Conservation (phyloP, 257 asterid genomes). For the Anisodus tanguticus region DNA sequence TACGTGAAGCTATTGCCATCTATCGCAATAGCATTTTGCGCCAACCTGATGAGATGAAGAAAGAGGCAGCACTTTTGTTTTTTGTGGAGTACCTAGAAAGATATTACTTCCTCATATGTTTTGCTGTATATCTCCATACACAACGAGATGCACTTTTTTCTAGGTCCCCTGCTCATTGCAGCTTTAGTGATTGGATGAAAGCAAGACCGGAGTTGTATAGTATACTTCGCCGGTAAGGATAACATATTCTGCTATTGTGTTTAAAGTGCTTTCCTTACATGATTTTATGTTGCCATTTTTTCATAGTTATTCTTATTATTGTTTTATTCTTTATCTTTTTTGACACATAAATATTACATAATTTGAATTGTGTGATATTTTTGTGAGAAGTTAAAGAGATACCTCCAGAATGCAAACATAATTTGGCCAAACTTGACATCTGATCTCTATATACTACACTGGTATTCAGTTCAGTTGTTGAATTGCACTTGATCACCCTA, state of each 20-base stretch:
- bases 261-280: background rate
- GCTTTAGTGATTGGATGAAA: constrained; percentile 96
- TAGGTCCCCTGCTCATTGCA: constrained; percentile 62
- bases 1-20: constrained; percentile 93
- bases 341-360: background rate
- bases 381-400: constrained; percentile 18
- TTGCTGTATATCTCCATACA: constrained; percentile 91
- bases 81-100: constrained; percentile 98
- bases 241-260: constrained; percentile 23
- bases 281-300: background rate
- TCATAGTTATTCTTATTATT: background rate
- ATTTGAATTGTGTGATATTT: background rate
- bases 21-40: constrained; percentile 89
- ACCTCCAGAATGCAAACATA: background rate
- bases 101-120: constrained; percentile 96
- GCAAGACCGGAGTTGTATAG: constrained; percentile 97
- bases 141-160: constrained; percentile 73
- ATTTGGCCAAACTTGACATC: background rate
- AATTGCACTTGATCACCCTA: constrained; percentile 14
- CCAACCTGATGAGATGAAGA: constrained; percentile 97
- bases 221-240: constrained; percentile 80
- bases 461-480: background rate
- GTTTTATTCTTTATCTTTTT: background rate
- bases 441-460: background rate
- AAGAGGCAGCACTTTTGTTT: constrained; percentile 94